Evolutionary conservation across 352 stramenopile species (phyloP), one percentile per base, ranked within the genome.

Genomic region (Globisporangium camurandrum): DNA sequence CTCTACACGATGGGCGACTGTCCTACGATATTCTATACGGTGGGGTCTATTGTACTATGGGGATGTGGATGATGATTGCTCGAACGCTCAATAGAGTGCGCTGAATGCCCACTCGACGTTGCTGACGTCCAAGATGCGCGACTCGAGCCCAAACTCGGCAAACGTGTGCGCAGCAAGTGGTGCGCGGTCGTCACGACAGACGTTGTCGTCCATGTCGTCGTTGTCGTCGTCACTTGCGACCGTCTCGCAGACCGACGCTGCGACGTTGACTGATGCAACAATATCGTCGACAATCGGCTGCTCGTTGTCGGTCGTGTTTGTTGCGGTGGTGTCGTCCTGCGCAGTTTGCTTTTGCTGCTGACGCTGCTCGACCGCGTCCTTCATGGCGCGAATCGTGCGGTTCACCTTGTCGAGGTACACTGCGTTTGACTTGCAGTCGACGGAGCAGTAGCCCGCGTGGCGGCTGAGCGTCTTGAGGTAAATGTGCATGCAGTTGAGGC

Each of bases 391-490:
- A 59, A 90, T 91, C 33, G 75, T 84, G 64, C 74, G 72, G 65
- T 88, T 89, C 2, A 93, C 78, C 61, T 90, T 86, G 40, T 82
- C 68, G 23, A 93, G 61, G 65, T 93, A 93, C 2, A 62, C 52
- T 43, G 81, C 84, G 66, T 93, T 93, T 33, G 80, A 90, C 68
- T 93, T 90, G 75, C 83, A 93, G 62, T 93, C 83, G 39, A 93
- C 72, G 9, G 83, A 93, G 70, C 83, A 93, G 51, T 78, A 92
- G 64, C 77, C 77, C 5, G 67, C 46, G 59, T 86, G 71, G 31
- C 68, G 65, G 45, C 77, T 92, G n/a, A 87, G 59, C 30, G 79
- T 89, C 65, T 90, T 91, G 57, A 93, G 68, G 59, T 88, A 93
- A 51, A 93, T 88, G 54, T 80, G 78, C 44, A 76, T 66, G 66